Conservation (phyloP, 495 filamentous ascomycete genomes). For the Penicillium bovifimosum region DNA sequence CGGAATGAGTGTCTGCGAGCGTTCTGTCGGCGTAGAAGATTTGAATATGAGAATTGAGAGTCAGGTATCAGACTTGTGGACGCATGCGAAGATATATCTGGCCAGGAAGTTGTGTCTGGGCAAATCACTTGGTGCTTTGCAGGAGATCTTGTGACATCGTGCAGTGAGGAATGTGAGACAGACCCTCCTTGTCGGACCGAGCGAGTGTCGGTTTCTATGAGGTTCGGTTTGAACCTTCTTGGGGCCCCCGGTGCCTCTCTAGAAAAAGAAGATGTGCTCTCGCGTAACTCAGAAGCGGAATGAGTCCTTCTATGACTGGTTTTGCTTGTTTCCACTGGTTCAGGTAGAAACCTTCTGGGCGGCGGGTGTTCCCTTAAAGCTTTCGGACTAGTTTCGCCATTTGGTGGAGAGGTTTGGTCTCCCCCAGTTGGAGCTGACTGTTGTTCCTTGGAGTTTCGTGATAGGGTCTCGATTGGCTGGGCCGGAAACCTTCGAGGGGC, state of each 20-base stretch:
- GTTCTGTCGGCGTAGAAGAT: slow-evolving; percentile 36
- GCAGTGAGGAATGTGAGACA: slow-evolving; percentile 13
- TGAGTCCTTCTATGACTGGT: slow-evolving; percentile 13
- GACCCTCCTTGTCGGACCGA: slow-evolving; percentile 37
- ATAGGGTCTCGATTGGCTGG: slow-evolving; percentile 63
- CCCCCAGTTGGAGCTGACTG: not conserved
- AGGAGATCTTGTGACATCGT: not conserved
- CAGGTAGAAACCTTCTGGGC: slow-evolving; percentile 19
- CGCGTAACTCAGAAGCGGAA: not conserved
- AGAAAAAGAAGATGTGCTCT: slow-evolving; percentile 7
- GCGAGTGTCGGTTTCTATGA: slow-evolving; percentile 52
- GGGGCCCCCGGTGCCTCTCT: slow-evolving; percentile 9
- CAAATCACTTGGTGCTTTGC: not conserved
- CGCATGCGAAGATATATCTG: not conserved
- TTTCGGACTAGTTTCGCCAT: slow-evolving; percentile 13
- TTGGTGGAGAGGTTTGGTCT: not conserved
- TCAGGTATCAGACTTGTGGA: slow-evolving; percentile 20
- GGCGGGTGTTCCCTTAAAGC: slow-evolving; percentile 3
- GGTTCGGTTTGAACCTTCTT: slow-evolving; percentile 51
- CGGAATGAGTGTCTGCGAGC: slow-evolving; percentile 50
- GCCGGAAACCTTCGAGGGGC: slow-evolving; percentile 42
- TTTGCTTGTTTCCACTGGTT: slow-evolving; percentile 28
- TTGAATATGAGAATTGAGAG: slow-evolving; percentile 45
- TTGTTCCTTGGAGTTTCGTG: slow-evolving; percentile 50
- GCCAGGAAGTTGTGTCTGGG: not conserved